These are phyloP conservation scores for Eucalyptus albens DNA, from an alignment of 345 rosid genomes.

Conservation along the genomic window DNA sequence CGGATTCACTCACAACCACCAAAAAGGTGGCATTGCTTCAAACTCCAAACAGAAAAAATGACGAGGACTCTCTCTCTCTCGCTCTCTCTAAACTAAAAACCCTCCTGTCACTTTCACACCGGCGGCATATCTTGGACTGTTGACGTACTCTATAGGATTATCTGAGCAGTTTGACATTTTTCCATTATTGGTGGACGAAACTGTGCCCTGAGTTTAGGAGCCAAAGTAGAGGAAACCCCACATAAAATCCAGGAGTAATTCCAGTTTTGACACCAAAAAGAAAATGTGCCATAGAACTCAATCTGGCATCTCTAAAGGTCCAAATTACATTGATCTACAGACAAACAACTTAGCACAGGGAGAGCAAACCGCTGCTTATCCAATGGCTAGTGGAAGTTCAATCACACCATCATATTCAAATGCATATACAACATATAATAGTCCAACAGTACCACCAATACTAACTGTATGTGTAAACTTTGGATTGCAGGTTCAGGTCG, in stretches of 20 bases:
- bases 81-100: not conserved
- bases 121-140: not conserved
- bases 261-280: not conserved
- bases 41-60: too few relatives aligned
- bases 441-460: not conserved
- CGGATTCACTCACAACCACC: too few relatives aligned
- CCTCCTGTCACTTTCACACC: not conserved
- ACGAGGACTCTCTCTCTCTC: not conserved
- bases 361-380: not conserved
- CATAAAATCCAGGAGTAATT: not conserved
- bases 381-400: not conserved
- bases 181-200: not conserved
- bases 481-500: constrained; percentile 33
- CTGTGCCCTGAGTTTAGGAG: not conserved
- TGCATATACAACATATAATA: not conserved
- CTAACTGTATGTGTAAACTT: constrained; percentile 36
- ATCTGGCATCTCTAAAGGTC: not conserved
- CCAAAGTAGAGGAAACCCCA: not conserved
- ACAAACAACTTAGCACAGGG: not conserved
- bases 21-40: not conserved
- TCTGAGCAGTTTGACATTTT: not conserved
- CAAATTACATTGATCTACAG: not conserved
- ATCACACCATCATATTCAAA: not conserved
- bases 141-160: not conserved
- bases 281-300: not conserved